phyloP scores from a whole-genome alignment of 78 protist species.

The Speleostelium caveatum region DNA sequence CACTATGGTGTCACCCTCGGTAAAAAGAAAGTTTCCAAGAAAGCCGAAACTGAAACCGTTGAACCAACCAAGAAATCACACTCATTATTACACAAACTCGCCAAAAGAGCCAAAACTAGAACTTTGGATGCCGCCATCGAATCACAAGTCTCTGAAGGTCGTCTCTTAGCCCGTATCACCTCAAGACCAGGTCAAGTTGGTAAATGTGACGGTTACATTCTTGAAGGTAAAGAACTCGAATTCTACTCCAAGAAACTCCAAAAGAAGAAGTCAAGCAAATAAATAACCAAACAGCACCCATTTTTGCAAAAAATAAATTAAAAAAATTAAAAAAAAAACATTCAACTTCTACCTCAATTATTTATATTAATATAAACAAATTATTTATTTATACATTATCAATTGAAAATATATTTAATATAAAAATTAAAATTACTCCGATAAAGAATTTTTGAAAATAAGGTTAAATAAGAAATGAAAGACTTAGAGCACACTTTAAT shows the following conservation, averaged over 20 bases:
- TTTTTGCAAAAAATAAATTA: no score
- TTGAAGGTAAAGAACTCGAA: conserved; percentile 99
- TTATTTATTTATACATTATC: no score
- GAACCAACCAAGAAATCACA: conserved; percentile 53
- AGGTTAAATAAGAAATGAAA: no score
- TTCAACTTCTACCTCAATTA: no score
- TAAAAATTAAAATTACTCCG: no score
- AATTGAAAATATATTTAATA: no score
- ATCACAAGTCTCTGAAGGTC: conserved; percentile 97
- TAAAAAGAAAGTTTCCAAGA: conserved; percentile 84
- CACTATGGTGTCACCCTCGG: conserved; percentile 96
- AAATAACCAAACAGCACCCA: background rate
- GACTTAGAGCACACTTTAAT: no score
- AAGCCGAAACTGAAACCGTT: conserved; percentile 38
- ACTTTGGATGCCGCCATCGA: conserved; percentile 87
- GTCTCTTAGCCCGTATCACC: conserved; percentile 96
- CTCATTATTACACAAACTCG: conserved; percentile 69
- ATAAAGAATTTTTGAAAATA: no score
- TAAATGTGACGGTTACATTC: conserved; percentile 98
- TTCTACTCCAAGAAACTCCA: conserved; percentile 97
- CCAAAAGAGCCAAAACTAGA: conserved; percentile 81
- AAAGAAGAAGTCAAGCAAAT: conserved; percentile 87
- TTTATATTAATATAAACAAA: no score
- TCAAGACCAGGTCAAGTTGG: conserved; percentile 99
- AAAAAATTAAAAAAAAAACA: no score